A percentile compares a stretch with the other conserved stretches of the same genome.
Evolutionary conservation across 2,329 filamentous ascomycete species (phyloP).

Genomic region (Dothideomycetidae sp.): DNA sequence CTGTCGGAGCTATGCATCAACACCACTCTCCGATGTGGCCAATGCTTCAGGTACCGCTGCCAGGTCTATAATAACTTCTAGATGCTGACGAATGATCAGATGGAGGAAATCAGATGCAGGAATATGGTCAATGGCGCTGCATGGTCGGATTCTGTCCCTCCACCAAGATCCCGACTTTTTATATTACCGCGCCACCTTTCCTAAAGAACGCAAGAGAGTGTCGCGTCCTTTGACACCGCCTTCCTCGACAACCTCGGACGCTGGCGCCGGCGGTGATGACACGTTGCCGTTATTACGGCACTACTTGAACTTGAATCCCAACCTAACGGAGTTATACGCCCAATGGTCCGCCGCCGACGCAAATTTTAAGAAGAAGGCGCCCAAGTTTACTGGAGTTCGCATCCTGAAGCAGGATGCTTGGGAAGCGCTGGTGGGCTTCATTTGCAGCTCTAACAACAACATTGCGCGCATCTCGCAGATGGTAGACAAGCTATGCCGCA

Average conservation of each 20-base stretch:
- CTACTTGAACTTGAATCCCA: constrained; percentile 76
- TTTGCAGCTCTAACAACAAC: constrained; percentile 98
- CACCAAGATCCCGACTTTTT: constrained; percentile 67
- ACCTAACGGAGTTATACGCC: constrained; percentile 61
- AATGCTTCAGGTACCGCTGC: constrained; percentile 61
- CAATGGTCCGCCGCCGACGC: constrained; percentile 76
- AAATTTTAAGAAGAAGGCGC: constrained; percentile 80
- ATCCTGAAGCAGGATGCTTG: constrained; percentile 91
- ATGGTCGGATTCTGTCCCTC: constrained; percentile 71
- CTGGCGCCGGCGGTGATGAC: constrained; percentile 34
- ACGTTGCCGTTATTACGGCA: constrained; percentile 60
- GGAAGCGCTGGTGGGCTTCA: constrained; percentile 88
- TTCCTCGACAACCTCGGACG: constrained; percentile 23
- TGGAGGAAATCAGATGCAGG: constrained; percentile 71
- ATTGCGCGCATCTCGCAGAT: constrained; percentile 91
- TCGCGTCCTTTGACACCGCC: constrained; percentile 26
- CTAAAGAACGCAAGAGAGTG: constrained; percentile 17
- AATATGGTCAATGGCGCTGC: constrained; percentile 80
- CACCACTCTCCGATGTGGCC: constrained; percentile 84
- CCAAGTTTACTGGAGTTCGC: constrained; percentile 76
- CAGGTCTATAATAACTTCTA: neutral
- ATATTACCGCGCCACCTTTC: constrained; percentile 60
- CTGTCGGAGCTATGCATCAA: constrained; percentile 84
- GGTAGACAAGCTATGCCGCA: constrained; percentile 78
- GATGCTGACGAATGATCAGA: constrained; percentile 31